Evolutionary conservation across 495 filamentous ascomycete genomes (phyloP), one percentile per base, ranked within the genome.

Genomic region (Xylona heveae): DNA sequence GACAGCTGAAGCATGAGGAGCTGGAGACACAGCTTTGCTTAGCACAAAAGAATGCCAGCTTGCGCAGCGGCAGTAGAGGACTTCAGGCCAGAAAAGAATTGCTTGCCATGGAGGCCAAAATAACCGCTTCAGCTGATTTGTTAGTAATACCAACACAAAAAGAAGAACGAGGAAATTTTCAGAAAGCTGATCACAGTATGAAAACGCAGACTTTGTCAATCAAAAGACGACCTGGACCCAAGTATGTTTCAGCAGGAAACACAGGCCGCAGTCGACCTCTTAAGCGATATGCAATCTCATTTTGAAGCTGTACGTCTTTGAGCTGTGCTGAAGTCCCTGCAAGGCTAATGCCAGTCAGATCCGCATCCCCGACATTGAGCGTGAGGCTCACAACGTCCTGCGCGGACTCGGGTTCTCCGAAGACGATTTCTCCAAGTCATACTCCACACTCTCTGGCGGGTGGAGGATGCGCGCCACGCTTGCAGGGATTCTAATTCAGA

Each of bases 381-480:
- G 9, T 31, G 28, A 35, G 58, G 75, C 74, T 3, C 66, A 67
- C 30, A 65, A 57, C 28, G 64, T 77, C 21, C 64, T 81, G 2
- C 47, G 41, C n/a, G 52, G 78, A 28, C 58, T 90, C 3, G 80
- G 80, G 0, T 90, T 90, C 50, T 60, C 66, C 12, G 67, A 71
- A 31, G 46, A 61, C 6, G 50, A 52, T 34, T 53, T 79, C 23
- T 44, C 52, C 6, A 66, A 61, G 26, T 54, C 62, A n/a, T 58
- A 76, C 15, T 53, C 52, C 1, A 64, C 62, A 4, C 52, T 90
- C 8, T 85, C 79, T 0, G 78, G 79, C 8, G 80, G 80, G 4
- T 85, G 78, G 78, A 61, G 55, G 16, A 85, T 80, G 68, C 62
- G 79, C 24, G 69, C 62, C 28, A 59, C 67, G 35, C 59, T 85